Base-by-base conservation (phyloP, 2,329 filamentous ascomycete species). In the Chaetomium sp. region DNA sequence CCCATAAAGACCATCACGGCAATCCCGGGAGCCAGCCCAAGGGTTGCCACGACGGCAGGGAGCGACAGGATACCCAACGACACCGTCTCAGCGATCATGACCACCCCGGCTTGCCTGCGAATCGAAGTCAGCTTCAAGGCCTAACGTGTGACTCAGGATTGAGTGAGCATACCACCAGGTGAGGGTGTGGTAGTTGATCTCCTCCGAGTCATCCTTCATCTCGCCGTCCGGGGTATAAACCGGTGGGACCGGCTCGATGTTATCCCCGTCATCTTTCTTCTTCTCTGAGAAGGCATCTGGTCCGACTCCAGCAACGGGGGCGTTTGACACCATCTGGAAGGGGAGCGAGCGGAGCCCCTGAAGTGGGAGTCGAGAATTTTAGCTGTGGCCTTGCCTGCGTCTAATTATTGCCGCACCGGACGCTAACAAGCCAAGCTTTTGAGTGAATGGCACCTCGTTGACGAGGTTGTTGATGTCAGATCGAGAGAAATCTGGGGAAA, bases 1-100 rank as follows among this genome's bases (percentile, higher is more conserved):
- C 89, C 79, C 59, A 80, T 83, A 29, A 90, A 82, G 67, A 92
- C 81, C 51, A 90, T 92, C 73, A 92, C 74, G 66, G 91, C 84
- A 62, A 93, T 78, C n/a, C 90, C 90, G 0, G 90, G 90, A 1
- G 89, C 87, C 16, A 92, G 81, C 4, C 90, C 90, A 51, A 92
- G 81, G 13, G 88, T 79, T 2, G 90, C 88, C 73, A 92, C 87
- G 0, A 90, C 91, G 73, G 87, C 90, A 0, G 90, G 90, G 67
- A 92, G 90, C 0, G 88, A 91, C 78, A 92, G 90, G 74, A 81
- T 80, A 0, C 79, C 79, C n/a, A 81, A 76, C 0, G 78, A 80
- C 63, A 81, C 78, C 1, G 79, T 80, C 63, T 81, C 79, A 16
- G 79, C 79, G 58, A 81, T 77, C 63, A 81, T 69, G 51, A 81